phyloP scores from a whole-genome alignment of 2,329 filamentous ascomycete genomes.

The Pestalotiopsis sp. region DNA sequence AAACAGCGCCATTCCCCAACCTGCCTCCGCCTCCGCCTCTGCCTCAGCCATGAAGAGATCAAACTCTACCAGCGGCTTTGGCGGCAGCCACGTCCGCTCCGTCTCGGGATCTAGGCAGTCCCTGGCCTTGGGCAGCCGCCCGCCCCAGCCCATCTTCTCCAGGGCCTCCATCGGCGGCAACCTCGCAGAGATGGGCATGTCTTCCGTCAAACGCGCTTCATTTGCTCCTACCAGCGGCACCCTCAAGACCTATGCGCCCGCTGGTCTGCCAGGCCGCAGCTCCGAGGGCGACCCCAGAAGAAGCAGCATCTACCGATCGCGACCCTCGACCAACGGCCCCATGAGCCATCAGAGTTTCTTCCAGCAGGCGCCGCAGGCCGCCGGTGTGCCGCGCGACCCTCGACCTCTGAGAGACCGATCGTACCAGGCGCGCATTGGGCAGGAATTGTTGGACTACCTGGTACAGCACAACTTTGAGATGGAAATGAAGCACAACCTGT shows the following conservation, averaged over 20 bases:
- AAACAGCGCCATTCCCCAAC: constrained; percentile 73
- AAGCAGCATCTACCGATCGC: constrained; percentile 79
- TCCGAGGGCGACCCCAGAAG: constrained; percentile 60
- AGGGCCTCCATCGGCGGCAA: constrained; percentile 83
- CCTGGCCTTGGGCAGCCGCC: constrained; percentile 77
- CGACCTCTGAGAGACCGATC: constrained; percentile 80
- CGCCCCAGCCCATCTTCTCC: constrained; percentile 84
- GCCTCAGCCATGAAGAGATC: constrained; percentile 93
- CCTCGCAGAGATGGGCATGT: constrained; percentile 76
- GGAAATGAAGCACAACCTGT: constrained; percentile 95
- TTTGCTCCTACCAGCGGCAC: constrained; percentile 54
- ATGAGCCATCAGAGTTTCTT: constrained; percentile 91
- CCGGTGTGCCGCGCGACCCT: constrained; percentile 83
- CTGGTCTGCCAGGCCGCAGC: constrained; percentile 44
- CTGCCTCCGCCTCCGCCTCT: constrained; percentile 66
- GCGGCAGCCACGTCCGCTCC: constrained; percentile 76
- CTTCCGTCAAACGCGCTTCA: constrained; percentile 83
- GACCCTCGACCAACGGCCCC: constrained; percentile 70
- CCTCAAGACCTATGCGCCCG: constrained; percentile 72
- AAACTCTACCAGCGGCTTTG: constrained; percentile 73
- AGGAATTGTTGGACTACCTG: constrained; percentile 90
- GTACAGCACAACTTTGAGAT: constrained; percentile 94
- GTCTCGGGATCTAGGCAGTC: constrained; percentile 84
- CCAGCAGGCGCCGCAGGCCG: constrained; percentile 78
- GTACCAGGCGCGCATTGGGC: constrained; percentile 80